phyloP scores from a whole-genome alignment of 306 rosid species.

The Sophora flavescens region DNA sequence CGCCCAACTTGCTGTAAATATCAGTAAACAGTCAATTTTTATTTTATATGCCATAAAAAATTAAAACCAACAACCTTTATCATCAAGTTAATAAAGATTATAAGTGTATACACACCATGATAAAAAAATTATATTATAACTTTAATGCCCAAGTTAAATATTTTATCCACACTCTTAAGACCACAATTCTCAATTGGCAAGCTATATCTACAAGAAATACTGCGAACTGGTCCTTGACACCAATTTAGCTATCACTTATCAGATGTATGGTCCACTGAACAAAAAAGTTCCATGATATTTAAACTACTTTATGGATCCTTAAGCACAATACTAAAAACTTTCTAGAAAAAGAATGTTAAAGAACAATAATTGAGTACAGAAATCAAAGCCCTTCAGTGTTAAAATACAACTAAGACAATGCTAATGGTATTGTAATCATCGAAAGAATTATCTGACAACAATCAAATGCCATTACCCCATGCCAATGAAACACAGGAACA shows the following conservation, averaged over 20 bases:
- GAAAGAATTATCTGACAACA: neutral
- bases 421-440: neutral
- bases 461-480: neutral
- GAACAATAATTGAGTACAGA: constrained; percentile 1
- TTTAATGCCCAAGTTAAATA: neutral
- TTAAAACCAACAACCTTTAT: neutral
- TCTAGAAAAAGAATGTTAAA: neutral
- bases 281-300: neutral
- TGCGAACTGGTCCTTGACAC: neutral
- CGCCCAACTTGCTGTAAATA: constrained; percentile 80
- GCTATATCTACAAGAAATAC: neutral
- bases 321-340: neutral
- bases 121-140: neutral
- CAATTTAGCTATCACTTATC: neutral
- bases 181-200: neutral
- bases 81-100: constrained; percentile 2
- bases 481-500: neutral
- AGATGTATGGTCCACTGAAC: neutral
- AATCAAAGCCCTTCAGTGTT: neutral
- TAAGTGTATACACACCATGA: neutral
- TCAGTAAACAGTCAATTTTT: constrained; percentile 45
- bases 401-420: neutral
- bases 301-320: neutral
- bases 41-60: constrained; percentile 12
- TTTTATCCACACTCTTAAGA: neutral